Evolutionary conservation across 2,329 filamentous ascomycete species (phyloP).

Genomic region (Trichoderma sp.): DNA sequence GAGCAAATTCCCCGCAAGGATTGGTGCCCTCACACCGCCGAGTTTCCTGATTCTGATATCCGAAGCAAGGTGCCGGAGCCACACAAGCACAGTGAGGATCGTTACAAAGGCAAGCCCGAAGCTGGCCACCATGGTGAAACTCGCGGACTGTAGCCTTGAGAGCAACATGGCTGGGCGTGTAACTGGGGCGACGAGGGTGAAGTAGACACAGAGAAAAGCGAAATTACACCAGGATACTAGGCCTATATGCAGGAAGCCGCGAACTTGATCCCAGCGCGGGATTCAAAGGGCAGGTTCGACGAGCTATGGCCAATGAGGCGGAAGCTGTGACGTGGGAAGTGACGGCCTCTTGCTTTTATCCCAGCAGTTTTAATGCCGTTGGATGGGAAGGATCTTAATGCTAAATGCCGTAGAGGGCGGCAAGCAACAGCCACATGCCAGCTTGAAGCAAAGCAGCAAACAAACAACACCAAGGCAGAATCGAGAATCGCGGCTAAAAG

Average conservation of each 20-base stretch:
- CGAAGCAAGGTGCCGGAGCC: slow-evolving; percentile 27
- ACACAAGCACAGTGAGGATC: slow-evolving; percentile 26
- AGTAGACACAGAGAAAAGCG: too few species aligned
- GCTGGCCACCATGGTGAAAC: background rate
- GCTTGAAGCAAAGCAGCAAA: background rate
- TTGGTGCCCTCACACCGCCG: slow-evolving; percentile 37
- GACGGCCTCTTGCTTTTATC: background rate
- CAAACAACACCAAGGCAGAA: background rate
- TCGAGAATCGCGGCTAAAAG: background rate
- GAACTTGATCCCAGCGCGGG: background rate
- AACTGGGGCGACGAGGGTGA: background rate
- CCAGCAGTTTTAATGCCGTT: background rate
- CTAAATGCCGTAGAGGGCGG: background rate
- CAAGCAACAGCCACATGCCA: background rate
- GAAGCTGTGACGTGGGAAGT: background rate
- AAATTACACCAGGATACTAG: background rate
- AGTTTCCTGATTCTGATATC: slow-evolving; percentile 34
- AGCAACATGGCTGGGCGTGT: background rate
- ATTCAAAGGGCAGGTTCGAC: background rate
- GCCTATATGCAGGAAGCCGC: background rate
- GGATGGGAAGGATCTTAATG: background rate
- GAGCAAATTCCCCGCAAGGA: slow-evolving; percentile 38
- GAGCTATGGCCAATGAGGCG: background rate
- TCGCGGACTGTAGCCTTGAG: background rate
- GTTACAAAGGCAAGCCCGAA: background rate